These are phyloP conservation scores for Aspergillus cavernicola DNA, from an alignment of 495 filamentous ascomycete genomes.

Conservation along the genomic window DNA sequence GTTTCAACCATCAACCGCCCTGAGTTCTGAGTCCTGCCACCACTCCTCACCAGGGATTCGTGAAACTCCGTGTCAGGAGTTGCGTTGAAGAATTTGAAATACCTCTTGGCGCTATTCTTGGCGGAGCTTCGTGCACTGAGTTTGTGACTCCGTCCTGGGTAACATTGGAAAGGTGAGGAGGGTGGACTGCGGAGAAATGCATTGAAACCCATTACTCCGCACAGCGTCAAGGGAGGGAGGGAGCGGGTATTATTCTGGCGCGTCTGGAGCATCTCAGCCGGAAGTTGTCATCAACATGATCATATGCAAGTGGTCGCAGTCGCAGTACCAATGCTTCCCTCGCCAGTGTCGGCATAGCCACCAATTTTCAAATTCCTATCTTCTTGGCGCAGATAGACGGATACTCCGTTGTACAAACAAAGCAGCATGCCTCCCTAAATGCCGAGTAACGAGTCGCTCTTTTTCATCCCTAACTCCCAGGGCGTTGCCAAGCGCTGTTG, in stretches of 20 bases:
- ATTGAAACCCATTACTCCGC: not conserved
- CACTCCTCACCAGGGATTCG: not conserved
- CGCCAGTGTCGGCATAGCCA: not conserved
- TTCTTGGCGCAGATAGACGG: constrained; percentile 4
- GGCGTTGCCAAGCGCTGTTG: constrained; percentile 26
- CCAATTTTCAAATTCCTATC: not conserved
- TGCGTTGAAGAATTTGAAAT: constrained; percentile 9
- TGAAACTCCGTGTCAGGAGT: constrained; percentile 3
- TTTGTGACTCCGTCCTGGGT: constrained; percentile 5
- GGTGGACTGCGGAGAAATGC: not conserved
- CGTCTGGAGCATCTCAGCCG: not conserved
- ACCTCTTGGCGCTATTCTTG: constrained; percentile 9
- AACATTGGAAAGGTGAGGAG: constrained; percentile 12
- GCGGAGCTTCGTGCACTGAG: not conserved
- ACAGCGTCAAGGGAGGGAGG: not conserved
- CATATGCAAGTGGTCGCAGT: not conserved
- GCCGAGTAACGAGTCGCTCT: constrained; percentile 5
- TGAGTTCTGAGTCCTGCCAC: not conserved
- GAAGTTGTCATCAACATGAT: constrained; percentile 2
- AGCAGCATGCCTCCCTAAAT: not conserved
- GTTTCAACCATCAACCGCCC: not conserved
- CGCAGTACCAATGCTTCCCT: not conserved
- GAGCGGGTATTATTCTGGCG: not conserved
- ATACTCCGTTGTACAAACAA: constrained; percentile 7
- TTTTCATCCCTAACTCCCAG: not conserved